Evolutionary conservation across 768 basidiomycete genomes (phyloP).

Genomic region (Cubamyces sp.): DNA sequence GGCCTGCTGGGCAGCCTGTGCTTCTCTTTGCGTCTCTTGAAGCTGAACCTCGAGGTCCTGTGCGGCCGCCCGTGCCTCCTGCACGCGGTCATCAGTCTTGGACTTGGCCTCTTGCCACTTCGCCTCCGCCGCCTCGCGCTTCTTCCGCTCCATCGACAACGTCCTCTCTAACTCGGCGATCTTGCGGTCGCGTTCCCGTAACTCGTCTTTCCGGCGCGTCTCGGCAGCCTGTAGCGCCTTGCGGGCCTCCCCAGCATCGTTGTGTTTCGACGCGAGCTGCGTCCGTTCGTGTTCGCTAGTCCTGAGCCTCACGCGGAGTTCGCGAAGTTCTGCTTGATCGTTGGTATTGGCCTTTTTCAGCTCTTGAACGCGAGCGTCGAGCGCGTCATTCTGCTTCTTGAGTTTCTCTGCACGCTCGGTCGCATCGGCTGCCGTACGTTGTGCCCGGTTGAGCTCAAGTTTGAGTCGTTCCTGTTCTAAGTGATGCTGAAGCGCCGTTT

Average conservation of each 20-base stretch:
- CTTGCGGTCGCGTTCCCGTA: slow-evolving; percentile 54
- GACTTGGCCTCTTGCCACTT: slow-evolving; percentile 47
- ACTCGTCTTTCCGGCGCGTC: slow-evolving; percentile 55
- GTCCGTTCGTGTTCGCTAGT: slow-evolving; percentile 58
- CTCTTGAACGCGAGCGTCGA: slow-evolving; percentile 65
- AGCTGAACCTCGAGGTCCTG: slow-evolving; percentile 43
- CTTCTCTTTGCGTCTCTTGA: slow-evolving; percentile 41
- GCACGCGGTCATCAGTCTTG: slow-evolving; percentile 46
- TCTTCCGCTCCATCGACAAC: slow-evolving; percentile 52
- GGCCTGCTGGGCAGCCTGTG: slow-evolving; percentile 38
- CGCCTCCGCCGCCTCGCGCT: slow-evolving; percentile 51
- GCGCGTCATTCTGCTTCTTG: slow-evolving; percentile 60
- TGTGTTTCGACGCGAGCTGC: slow-evolving; percentile 55
- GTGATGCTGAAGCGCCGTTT: slow-evolving; percentile 50
- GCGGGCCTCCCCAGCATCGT: slow-evolving; percentile 54
- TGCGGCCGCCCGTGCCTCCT: slow-evolving; percentile 39
- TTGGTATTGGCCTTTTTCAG: slow-evolving; percentile 51
- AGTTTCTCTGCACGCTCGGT: slow-evolving; percentile 60
- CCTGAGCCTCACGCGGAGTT: slow-evolving; percentile 60
- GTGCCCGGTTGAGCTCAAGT: slow-evolving; percentile 54
- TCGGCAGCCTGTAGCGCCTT: slow-evolving; percentile 55
- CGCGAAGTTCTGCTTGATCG: slow-evolving; percentile 68
- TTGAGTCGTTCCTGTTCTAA: slow-evolving; percentile 62
- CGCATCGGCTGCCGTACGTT: slow-evolving; percentile 53
- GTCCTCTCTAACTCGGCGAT: slow-evolving; percentile 61